Evolutionary conservation across 140 eudicot species (phyloP).

Genomic region (Flaveria floridana): DNA sequence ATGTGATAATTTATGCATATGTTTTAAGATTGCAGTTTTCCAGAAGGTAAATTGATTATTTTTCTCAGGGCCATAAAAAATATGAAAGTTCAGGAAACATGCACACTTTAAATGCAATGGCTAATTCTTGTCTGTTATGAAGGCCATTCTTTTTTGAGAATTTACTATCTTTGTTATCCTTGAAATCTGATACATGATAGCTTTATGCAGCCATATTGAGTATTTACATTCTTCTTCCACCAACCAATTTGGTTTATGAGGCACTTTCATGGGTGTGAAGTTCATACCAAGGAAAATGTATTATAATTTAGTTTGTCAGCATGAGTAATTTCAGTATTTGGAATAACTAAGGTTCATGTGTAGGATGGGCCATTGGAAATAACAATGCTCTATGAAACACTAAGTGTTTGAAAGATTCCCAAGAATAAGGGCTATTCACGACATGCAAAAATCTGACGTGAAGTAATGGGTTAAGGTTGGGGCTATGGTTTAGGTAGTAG

Average conservation of each 20-base stretch:
- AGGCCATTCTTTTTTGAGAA: neutral
- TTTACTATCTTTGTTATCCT: neutral
- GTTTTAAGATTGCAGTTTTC: neutral
- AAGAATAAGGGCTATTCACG: neutral
- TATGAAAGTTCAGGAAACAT: no score
- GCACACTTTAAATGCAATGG: no score
- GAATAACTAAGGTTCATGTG: neutral
- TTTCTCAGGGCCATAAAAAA: no score
- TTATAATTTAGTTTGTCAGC: neutral
- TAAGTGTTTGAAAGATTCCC: neutral
- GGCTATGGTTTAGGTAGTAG: neutral
- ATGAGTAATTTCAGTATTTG: neutral
- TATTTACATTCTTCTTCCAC: neutral
- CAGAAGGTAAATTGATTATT: neutral
- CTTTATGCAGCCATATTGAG: neutral
- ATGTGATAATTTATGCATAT: neutral
- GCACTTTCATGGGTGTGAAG: neutral
- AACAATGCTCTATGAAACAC: neutral
- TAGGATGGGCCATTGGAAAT: neutral
- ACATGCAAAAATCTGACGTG: neutral
- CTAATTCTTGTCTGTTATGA: neutral
- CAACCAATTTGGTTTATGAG: neutral
- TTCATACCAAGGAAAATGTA: neutral
- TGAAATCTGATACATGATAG: neutral
- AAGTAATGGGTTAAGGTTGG: neutral